Base-by-base conservation (phyloP, 371 early-diverging fungal species). In the Mucor racemosus region DNA sequence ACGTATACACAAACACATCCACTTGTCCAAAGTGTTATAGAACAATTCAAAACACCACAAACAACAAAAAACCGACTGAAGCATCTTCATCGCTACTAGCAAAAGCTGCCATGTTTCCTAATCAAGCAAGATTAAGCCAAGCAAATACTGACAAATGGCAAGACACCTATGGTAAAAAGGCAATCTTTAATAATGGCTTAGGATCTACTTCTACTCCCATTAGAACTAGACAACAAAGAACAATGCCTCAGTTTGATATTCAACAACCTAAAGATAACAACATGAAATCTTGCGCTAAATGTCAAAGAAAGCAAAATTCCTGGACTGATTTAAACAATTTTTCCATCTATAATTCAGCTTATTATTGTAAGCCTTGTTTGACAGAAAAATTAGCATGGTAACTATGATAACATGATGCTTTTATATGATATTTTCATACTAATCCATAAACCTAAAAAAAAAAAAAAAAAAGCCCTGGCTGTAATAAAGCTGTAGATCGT, bases 111-210 rank as follows among this genome's bases (percentile, higher is more conserved):
- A 46, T 67, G 41, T 68, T 65, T 58, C 44, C 46, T 8, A 55
- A 34, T 10, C 64, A 64, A 35, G 64, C 48, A 62, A 64, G 55
- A 31, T 44, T 63, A 31, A 65, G 38, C 55, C 60, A 68, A 21
- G 54, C 57, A 13, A 58, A 40, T 19, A 64, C 62, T 10, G 73
- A 73, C 15, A 73, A 73, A 55, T 73, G 73, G 73, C 73, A 73
- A 36, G 69, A 68, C 53, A 73, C 69, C 63, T 73, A 68, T 58
- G 53, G 73, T 11, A 68, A 68, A 58, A 73, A 73, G 15, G 69
- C 65, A 11, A 68, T 73, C n/a, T 73, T 73, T 46, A 65, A 55
- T n/a, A 60, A 46, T 40, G 41, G 34, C 4, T n/a, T 46, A 10
- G 42, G 44, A 31, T 56, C 72, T 15, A 35, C 65, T 9, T 36